Evolutionary conservation across 208 protist genomes (phyloP), one percentile per base, ranked within the genome.

Genomic region (Tetramitus jugosus): DNA sequence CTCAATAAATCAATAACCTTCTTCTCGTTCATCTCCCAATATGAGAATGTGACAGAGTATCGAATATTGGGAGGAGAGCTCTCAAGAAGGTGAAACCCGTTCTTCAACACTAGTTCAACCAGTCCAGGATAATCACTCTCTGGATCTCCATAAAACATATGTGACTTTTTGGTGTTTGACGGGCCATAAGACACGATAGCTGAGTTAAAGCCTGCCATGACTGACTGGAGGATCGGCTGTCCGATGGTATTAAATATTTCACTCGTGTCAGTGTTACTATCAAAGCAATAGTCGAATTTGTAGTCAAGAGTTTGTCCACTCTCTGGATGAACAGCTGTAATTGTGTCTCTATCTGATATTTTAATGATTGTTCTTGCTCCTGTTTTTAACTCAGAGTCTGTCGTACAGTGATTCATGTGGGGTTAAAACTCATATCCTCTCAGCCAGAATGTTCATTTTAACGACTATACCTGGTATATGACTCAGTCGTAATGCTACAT

Each of bases 221-320:
- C 65, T n/a, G 65, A 35, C n/a, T 71, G 43, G 7, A 71, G 29
- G 8, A 71, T 0, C 0, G 65, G 65, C 1, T 49, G 20, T 26
- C 65, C 26, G 17, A 71, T 23, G 1, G 4, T 14, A 13, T 71
- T 40, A 33, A 71, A 71, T 1, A 71, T 71, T 49, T 71, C 65
- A 6, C 23, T 52, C 20, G 14, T 20, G 20, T 56, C 49, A 26
- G 20, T 56, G 20, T 20, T 20, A 10, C 14, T 26, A 29, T 71
- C 65, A 49, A 71, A 71, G 33, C 65, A 71, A 29, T 71, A n/a
- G 17, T 71, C 65, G 35, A 71, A 71, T 71, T 46, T 52, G 29
- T 71, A 71, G 0, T 49, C 26, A 33, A 71, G 33, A 35, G n/a
- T 26, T 13, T 71, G 39, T 71, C 40, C 49, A 49, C 39, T 71